A percentile compares a stretch with the other conserved stretches of the same genome.
These are phyloP conservation scores for Ambrosiella cleistominuta DNA, from an alignment of 2,329 filamentous ascomycete genomes.

Conservation along the genomic window DNA sequence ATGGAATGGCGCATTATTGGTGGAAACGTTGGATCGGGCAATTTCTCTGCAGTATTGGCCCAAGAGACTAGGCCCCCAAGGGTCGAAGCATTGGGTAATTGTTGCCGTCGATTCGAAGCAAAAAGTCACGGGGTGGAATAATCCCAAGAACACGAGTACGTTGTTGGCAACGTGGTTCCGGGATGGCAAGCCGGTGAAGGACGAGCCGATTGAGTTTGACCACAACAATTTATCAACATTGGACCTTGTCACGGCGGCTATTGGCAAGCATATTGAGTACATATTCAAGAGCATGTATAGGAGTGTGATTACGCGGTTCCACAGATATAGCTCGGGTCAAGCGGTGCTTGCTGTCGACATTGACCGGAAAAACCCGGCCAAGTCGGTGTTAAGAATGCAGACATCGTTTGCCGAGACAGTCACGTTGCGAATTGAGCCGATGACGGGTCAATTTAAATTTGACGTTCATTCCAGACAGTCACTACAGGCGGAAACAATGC, in stretches of 20 bases:
- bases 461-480: slow-evolving; percentile 43
- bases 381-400: slow-evolving; percentile 51
- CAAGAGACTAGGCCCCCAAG: slow-evolving; percentile 31
- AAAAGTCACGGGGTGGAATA: slow-evolving; percentile 23
- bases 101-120: slow-evolving; percentile 59
- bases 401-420: slow-evolving; percentile 22
- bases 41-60: slow-evolving; percentile 87
- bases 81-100: slow-evolving; percentile 77
- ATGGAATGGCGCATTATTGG: slow-evolving; percentile 62
- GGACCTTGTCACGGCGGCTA: slow-evolving; percentile 51
- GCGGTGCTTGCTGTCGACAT: slow-evolving; percentile 40
- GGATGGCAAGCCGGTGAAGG: slow-evolving; percentile 56
- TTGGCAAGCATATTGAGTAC: slow-evolving; percentile 56
- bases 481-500: slow-evolving; percentile 40
- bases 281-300: slow-evolving; percentile 50
- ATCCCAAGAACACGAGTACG: slow-evolving; percentile 31
- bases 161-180: slow-evolving; percentile 67
- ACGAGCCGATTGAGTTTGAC: slow-evolving; percentile 51
- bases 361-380: slow-evolving; percentile 43
- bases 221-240: slow-evolving; percentile 54
- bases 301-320: slow-evolving; percentile 35
- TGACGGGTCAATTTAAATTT: slow-evolving; percentile 59
- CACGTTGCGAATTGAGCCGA: slow-evolving; percentile 50
- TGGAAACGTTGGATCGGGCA: slow-evolving; percentile 65
- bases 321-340: slow-evolving; percentile 42